Conservation (phyloP, 805 yeast species). For the Yamadazyma endophytica region DNA sequence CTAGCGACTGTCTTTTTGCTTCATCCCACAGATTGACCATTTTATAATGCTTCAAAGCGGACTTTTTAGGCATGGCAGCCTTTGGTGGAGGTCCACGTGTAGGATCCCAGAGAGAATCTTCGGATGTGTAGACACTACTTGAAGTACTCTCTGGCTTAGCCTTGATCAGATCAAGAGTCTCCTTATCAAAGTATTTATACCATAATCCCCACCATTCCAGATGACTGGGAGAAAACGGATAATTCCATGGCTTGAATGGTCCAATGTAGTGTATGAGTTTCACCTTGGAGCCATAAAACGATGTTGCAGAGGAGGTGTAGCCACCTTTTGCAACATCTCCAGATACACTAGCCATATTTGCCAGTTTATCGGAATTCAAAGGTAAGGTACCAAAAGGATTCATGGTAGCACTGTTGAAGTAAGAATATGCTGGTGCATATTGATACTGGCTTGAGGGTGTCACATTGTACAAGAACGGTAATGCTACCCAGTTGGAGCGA, state of each 20-base stretch:
- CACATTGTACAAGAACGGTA: slow-evolving; percentile 83
- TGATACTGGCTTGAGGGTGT: slow-evolving; percentile 64
- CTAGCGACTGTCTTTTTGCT: too few relatives aligned
- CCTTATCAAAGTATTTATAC: slow-evolving; percentile 21
- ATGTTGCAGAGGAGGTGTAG: slow-evolving; percentile 19
- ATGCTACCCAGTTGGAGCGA: slow-evolving; percentile 52
- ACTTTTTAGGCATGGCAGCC: slow-evolving; percentile 1
- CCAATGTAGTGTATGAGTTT: slow-evolving; percentile 70
- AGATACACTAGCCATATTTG: slow-evolving; percentile 5
- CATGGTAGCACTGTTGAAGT: slow-evolving; percentile 32
- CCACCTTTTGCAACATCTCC: slow-evolving; percentile 2
- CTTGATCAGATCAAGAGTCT: slow-evolving; percentile 3
- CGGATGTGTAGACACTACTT: slow-evolving; percentile 10
- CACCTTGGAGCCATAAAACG: slow-evolving; percentile 23
- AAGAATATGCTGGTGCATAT: slow-evolving; percentile 63
- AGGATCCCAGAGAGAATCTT: slow-evolving; percentile 41
- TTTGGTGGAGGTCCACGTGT: slow-evolving; percentile 40
- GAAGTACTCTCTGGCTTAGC: slow-evolving; percentile 1
- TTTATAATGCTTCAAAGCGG: slow-evolving; percentile 3
- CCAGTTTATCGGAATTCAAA: not conserved
- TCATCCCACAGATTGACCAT: slow-evolving; percentile 26
- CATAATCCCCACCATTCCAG: slow-evolving; percentile 39
- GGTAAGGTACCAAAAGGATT: slow-evolving; percentile 3
- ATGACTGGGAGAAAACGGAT: slow-evolving; percentile 15
- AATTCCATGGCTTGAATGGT: slow-evolving; percentile 52